A percentile compares a stretch with the other conserved stretches of the same genome.
Evolutionary conservation across 75 land plant species (phyloP).

Genomic region (Adiantum capillusveneris): DNA sequence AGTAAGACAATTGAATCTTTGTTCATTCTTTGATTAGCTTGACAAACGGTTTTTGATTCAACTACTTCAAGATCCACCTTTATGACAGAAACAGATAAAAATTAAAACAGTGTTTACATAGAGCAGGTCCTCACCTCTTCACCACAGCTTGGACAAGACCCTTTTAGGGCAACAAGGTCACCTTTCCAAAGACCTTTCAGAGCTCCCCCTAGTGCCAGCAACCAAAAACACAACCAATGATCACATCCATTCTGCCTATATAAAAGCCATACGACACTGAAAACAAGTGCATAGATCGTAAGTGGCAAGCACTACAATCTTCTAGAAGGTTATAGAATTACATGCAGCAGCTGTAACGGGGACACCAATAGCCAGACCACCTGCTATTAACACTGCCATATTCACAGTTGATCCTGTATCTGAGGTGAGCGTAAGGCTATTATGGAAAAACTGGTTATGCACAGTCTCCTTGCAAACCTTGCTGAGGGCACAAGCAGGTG

Average conservation of each 20-base stretch:
- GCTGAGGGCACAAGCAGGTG: conserved; percentile 35
- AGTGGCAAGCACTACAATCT: too few species aligned
- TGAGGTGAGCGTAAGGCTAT: conserved; percentile 13
- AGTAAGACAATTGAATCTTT: too few species aligned
- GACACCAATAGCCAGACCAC: conserved; percentile 57
- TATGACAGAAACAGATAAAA: too few species aligned
- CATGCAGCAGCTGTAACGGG: conserved; percentile 74
- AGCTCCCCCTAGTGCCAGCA: conserved; percentile 36
- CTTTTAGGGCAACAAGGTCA: conserved; percentile 76
- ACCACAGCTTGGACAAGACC: conserved; percentile 84
- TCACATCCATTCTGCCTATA: background rate
- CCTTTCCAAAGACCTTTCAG: conserved; percentile 72
- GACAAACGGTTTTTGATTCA: too few species aligned
- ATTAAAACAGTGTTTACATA: too few species aligned
- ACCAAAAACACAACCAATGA: background rate
- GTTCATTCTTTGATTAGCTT: too few species aligned
- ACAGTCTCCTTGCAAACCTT: conserved; percentile 36
- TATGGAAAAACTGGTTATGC: conserved; percentile 9
- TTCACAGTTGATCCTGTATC: conserved; percentile 29
- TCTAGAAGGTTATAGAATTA: conserved; percentile 16
- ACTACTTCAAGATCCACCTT: too few species aligned
- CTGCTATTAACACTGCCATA: conserved; percentile 33
- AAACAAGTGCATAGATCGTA: too few species aligned
- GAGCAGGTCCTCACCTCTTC: conserved; percentile 47
- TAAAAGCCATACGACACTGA: too few species aligned